phyloP scores from a whole-genome alignment of 148 eudicot genomes.

The Heliamphora exappendiculata region DNA sequence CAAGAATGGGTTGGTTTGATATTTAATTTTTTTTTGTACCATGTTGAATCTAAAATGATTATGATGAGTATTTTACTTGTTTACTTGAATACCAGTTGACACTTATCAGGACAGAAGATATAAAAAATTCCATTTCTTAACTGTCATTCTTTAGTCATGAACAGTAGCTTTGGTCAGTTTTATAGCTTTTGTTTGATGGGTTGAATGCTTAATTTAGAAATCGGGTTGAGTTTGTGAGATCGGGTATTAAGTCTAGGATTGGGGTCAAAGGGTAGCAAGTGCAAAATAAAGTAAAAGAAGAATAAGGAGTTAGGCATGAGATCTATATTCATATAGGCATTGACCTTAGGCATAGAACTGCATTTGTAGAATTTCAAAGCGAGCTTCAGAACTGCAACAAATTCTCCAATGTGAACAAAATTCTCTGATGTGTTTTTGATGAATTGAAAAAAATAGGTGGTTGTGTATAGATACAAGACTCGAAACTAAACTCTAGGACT shows the following conservation, averaged over 20 bases:
- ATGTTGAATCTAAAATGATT: neutral
- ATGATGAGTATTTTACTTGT: neutral
- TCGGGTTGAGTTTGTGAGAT: neutral
- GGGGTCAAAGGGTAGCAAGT: neutral
- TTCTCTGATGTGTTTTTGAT: neutral
- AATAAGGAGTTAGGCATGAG: neutral
- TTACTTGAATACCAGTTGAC: neutral
- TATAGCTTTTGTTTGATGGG: neutral
- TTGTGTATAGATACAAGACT: neutral
- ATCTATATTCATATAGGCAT: neutral
- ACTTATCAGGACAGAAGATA: too few relatives aligned
- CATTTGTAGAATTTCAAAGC: neutral
- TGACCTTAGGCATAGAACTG: neutral
- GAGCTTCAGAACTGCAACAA: neutral
- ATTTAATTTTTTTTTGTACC: neutral
- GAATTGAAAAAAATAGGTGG: neutral
- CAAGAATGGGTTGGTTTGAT: conserved; percentile 48
- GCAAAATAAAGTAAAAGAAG: neutral
- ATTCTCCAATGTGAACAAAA: neutral
- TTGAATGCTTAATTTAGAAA: neutral
- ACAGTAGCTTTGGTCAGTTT: neutral
- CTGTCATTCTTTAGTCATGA: neutral
- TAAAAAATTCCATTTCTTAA: too few relatives aligned
- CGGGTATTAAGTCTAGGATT: neutral
- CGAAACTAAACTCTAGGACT: neutral